Conservation (phyloP, 2,329 filamentous ascomycete species). For the Daldinia sp. region DNA sequence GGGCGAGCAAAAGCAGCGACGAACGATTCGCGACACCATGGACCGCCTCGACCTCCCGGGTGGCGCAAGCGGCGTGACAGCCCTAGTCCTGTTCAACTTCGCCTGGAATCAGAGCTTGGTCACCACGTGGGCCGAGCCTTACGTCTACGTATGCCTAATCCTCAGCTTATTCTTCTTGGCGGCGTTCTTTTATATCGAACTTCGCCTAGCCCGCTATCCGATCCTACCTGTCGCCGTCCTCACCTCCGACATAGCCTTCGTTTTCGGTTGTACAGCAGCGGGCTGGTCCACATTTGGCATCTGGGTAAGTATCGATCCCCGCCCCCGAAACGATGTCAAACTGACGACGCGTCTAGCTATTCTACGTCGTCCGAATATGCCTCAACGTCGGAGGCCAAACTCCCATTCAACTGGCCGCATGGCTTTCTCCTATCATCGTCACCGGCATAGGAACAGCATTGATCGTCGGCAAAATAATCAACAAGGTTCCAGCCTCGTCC, state of each 20-base stretch:
- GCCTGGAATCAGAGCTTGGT: slow-evolving; percentile 67
- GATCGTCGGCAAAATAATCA: too few relatives aligned
- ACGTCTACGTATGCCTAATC: neutral
- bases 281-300: neutral
- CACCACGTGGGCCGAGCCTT: neutral
- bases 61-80: slow-evolving; percentile 47
- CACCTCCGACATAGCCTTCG: neutral
- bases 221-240: too few relatives aligned
- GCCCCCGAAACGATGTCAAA: too few relatives aligned
- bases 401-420: too few relatives aligned
- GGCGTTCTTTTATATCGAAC: neutral
- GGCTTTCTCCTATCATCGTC: neutral
- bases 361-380: too few relatives aligned
- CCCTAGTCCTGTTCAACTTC: slow-evolving; percentile 64
- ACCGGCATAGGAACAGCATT: neutral
- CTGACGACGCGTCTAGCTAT: neutral
- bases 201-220: neutral
- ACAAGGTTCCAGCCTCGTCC: neutral
- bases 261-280: neutral
- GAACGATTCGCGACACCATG: neutral
- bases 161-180: neutral
- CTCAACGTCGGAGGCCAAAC: too few relatives aligned
- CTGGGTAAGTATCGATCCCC: neutral
- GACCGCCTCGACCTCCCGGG: neutral
- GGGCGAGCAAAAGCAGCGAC: slow-evolving; percentile 36